Evolutionary conservation across 2,329 filamentous ascomycete species (phyloP).

Genomic region (Pleoardoris graminearum): DNA sequence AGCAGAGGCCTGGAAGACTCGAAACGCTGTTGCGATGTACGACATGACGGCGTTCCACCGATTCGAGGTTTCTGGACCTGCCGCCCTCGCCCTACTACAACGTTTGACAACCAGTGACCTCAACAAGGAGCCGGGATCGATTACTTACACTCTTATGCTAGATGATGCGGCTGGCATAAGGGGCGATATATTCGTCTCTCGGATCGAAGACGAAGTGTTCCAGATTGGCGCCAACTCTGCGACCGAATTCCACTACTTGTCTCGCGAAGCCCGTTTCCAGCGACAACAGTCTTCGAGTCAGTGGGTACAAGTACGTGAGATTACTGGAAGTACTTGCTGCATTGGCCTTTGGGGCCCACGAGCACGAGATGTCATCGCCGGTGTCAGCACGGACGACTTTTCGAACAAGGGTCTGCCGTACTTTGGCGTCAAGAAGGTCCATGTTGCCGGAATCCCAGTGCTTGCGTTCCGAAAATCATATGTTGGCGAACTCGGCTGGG

Average conservation of each 20-base stretch:
- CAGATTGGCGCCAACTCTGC: slow-evolving; percentile 62
- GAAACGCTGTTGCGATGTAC: slow-evolving; percentile 64
- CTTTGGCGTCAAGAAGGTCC: slow-evolving; percentile 54
- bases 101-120: slow-evolving; percentile 58
- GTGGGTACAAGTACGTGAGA: slow-evolving; percentile 59
- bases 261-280: slow-evolving; percentile 57
- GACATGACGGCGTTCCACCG: slow-evolving; percentile 65
- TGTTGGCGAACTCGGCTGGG: slow-evolving; percentile 66
- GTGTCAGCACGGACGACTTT: slow-evolving; percentile 53
- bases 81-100: slow-evolving; percentile 59
- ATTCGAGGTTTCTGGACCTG: slow-evolving; percentile 62
- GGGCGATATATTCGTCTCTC: slow-evolving; percentile 61
- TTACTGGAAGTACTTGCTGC: slow-evolving; percentile 63
- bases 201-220: slow-evolving; percentile 55
- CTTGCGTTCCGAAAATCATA: slow-evolving; percentile 61
- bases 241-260: slow-evolving; percentile 59
- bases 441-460: slow-evolving; percentile 60
- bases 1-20: slow-evolving; percentile 67
- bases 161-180: slow-evolving; percentile 58
- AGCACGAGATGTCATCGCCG: slow-evolving; percentile 55
- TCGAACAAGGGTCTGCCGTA: slow-evolving; percentile 54
- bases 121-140: slow-evolving; percentile 51
- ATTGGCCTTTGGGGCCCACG: slow-evolving; percentile 66
- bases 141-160: slow-evolving; percentile 62
- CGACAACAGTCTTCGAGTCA: slow-evolving; percentile 45